These are phyloP conservation scores for Epichloe scottii DNA, from an alignment of 2,329 filamentous ascomycete genomes.

Conservation along the genomic window DNA sequence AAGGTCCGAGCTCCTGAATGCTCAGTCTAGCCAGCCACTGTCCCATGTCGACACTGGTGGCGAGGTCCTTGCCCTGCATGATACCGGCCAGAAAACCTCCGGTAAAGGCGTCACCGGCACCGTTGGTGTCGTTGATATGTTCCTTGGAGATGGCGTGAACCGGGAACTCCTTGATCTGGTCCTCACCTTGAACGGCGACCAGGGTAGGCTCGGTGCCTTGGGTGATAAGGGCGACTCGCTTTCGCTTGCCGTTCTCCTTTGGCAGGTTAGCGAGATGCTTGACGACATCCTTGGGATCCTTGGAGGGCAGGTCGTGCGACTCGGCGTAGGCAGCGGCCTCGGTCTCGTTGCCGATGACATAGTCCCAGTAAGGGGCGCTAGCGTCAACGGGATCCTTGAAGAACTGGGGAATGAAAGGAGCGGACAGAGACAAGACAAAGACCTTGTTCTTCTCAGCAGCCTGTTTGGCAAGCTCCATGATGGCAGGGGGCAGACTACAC, in stretches of 20 bases:
- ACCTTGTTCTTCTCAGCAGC: slow-evolving; percentile 81
- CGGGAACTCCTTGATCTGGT: slow-evolving; percentile 61
- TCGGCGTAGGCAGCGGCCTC: slow-evolving; percentile 83
- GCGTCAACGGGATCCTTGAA: slow-evolving; percentile 93
- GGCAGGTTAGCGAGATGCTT: slow-evolving; percentile 75
- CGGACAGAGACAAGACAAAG: slow-evolving; percentile 84
- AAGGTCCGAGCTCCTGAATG: slow-evolving; percentile 90
- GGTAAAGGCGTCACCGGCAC: slow-evolving; percentile 92
- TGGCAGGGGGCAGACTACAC: slow-evolving; percentile 69
- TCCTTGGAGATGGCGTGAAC: slow-evolving; percentile 67
- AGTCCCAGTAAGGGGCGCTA: slow-evolving; percentile 84
- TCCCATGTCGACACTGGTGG: slow-evolving; percentile 74
- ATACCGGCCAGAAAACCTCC: slow-evolving; percentile 87
- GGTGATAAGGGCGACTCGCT: slow-evolving; percentile 81
- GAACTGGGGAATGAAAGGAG: slow-evolving; percentile 92
- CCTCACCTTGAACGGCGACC: slow-evolving; percentile 62
- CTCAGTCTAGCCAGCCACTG: slow-evolving; percentile 93
- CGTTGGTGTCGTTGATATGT: slow-evolving; percentile 90
- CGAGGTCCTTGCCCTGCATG: slow-evolving; percentile 69
- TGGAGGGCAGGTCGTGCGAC: slow-evolving; percentile 61
- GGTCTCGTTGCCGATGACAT: slow-evolving; percentile 92
- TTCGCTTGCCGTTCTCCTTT: slow-evolving; percentile 79
- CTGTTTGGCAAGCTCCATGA: slow-evolving; percentile 81
- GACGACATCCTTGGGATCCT: slow-evolving; percentile 74
- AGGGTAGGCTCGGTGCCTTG: slow-evolving; percentile 89